These are phyloP conservation scores for Avena sativa DNA, from an alignment of 176 grass and related monocot genomes.

Conservation along the genomic window DNA sequence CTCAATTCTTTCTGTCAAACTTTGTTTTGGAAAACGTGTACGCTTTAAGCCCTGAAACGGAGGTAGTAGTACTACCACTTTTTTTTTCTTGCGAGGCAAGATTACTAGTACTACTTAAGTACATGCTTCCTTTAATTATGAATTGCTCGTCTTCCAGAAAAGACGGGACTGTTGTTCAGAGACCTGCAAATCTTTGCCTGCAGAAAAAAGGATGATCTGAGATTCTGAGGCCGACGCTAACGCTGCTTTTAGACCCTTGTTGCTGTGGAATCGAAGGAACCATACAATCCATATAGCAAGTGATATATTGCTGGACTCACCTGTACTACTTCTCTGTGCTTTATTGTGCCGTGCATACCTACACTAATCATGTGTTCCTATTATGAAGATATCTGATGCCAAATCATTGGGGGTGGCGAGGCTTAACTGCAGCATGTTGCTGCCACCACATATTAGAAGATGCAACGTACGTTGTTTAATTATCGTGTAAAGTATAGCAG, in stretches of 20 bases:
- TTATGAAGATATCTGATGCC: slow-evolving; percentile 34
- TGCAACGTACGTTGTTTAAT: slow-evolving; percentile 50
- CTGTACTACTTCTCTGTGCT: slow-evolving; percentile 22
- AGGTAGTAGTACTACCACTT: no score
- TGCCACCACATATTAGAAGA: slow-evolving; percentile 51
- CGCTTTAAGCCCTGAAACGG: no score
- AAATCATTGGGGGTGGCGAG: slow-evolving; percentile 42
- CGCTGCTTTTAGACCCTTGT: slow-evolving; percentile 26
- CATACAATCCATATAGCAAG: slow-evolving; percentile 40
- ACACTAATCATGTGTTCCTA: slow-evolving; percentile 45
- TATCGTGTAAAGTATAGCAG: slow-evolving; percentile 63
- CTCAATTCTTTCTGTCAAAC: no score
- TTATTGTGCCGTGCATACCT: slow-evolving; percentile 35
- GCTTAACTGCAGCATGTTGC: slow-evolving; percentile 51
- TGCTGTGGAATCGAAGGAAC: slow-evolving; percentile 41
- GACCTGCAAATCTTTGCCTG: slow-evolving; percentile 9
- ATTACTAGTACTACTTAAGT: no score
- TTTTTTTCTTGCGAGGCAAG: no score
- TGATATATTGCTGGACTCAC: slow-evolving; percentile 50
- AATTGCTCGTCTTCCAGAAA: slow-evolving; percentile 33
- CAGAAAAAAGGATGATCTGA: not conserved
- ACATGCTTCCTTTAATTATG: not conserved
- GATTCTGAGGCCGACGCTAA: slow-evolving; percentile 10
- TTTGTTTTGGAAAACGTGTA: no score
- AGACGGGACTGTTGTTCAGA: slow-evolving; percentile 17